phyloP scores from a whole-genome alignment of 495 filamentous ascomycete species.

The Hypoxylon fuscum region DNA sequence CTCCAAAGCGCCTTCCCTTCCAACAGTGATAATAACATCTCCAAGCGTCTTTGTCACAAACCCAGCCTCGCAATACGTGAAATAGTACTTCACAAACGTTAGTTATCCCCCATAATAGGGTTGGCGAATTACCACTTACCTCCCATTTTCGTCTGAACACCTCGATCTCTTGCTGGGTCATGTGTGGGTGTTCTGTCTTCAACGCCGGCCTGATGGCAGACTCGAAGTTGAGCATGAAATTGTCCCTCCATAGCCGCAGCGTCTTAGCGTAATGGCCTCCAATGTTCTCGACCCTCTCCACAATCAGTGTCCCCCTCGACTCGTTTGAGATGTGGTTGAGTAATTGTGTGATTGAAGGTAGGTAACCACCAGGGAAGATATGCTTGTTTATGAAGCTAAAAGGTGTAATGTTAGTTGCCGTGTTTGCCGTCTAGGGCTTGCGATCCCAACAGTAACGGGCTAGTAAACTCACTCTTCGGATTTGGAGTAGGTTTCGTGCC shows the following conservation, averaged over 20 bases:
- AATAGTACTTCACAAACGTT: slow-evolving; percentile 66
- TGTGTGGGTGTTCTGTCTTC: slow-evolving; percentile 58
- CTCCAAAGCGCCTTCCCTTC: slow-evolving; percentile 70
- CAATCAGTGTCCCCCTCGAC: slow-evolving; percentile 64
- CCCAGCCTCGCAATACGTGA: slow-evolving; percentile 76
- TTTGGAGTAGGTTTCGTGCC: slow-evolving; percentile 56
- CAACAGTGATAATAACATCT: slow-evolving; percentile 74
- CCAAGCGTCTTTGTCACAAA: slow-evolving; percentile 75
- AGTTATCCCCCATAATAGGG: not conserved
- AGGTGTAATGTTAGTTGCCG: slow-evolving; percentile 17
- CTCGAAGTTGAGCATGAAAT: slow-evolving; percentile 69
- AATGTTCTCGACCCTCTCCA: slow-evolving; percentile 72
- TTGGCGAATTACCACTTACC: slow-evolving; percentile 44
- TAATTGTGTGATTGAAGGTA: slow-evolving; percentile 71
- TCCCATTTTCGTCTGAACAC: slow-evolving; percentile 76
- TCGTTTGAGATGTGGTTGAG: slow-evolving; percentile 66
- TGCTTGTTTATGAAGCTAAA: slow-evolving; percentile 74
- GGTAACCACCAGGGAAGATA: slow-evolving; percentile 78
- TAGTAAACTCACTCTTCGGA: slow-evolving; percentile 58
- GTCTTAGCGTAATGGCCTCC: slow-evolving; percentile 76
- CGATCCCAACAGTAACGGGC: no score
- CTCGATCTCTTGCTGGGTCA: slow-evolving; percentile 66
- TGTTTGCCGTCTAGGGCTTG: no score
- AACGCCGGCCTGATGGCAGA: slow-evolving; percentile 63
- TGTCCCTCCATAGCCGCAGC: slow-evolving; percentile 71